Evolutionary conservation across 805 yeast species (phyloP).

Genomic region (Ogataea zsoltii): DNA sequence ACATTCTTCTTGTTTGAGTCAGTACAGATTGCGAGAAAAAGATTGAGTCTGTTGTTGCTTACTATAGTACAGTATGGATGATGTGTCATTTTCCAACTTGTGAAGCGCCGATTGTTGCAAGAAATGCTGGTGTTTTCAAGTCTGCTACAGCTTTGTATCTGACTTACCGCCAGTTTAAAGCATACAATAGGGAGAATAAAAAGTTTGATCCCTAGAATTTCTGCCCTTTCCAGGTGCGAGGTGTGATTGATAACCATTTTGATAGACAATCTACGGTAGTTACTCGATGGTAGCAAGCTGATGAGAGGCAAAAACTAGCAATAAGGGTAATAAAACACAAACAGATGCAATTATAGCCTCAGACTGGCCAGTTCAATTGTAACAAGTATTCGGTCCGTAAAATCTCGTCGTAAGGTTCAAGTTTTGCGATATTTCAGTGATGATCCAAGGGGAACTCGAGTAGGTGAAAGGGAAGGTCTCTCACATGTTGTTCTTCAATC

Average conservation of each 20-base stretch:
- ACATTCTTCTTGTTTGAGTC: slow-evolving; percentile 8
- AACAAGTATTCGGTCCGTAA: not conserved
- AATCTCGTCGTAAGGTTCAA: not conserved
- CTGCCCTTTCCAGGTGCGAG: slow-evolving; percentile 1
- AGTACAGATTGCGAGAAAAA: no score
- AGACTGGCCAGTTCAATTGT: not conserved
- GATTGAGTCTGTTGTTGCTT: slow-evolving; percentile 3
- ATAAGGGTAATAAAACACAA: not conserved
- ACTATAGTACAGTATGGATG: slow-evolving; percentile 13
- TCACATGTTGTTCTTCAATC: slow-evolving; percentile 39
- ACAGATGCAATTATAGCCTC: not conserved
- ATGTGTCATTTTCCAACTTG: slow-evolving; percentile 19
- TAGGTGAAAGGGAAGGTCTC: slow-evolving; percentile 1
- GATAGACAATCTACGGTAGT: not conserved
- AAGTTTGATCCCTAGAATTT: not conserved
- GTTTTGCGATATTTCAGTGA: no score
- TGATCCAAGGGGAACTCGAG: no score
- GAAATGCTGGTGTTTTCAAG: no score
- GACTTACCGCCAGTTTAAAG: not conserved
- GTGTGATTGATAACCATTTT: not conserved
- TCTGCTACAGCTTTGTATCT: no score
- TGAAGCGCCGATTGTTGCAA: no score
- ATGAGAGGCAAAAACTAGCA: slow-evolving; percentile 1
- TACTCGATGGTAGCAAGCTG: not conserved
- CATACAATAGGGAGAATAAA: no score